These are phyloP conservation scores for Colletotrichum sp. DNA, from an alignment of 2,329 filamentous ascomycete species.

Conservation along the genomic window DNA sequence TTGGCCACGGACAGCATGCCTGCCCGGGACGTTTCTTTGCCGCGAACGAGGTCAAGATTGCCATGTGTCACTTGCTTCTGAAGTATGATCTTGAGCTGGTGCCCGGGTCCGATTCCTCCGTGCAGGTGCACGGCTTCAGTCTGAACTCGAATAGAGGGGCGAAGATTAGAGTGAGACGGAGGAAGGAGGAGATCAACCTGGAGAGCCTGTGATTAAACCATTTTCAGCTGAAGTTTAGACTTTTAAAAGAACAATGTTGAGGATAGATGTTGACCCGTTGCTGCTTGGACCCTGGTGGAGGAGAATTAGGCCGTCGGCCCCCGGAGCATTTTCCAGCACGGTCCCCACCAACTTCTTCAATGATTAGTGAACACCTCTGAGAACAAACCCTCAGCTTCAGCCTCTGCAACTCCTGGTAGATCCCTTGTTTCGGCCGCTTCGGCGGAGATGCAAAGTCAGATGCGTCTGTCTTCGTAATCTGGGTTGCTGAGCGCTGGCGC, in stretches of 20 bases:
- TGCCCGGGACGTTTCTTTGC: slow-evolving; percentile 39
- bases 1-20: slow-evolving; percentile 39
- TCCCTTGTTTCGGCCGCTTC: background rate
- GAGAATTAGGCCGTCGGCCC: background rate
- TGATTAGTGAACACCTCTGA: background rate
- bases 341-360: background rate
- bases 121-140: background rate
- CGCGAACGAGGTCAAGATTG: slow-evolving; percentile 48
- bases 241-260: background rate
- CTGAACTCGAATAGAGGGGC: background rate
- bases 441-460: background rate
- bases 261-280: background rate
- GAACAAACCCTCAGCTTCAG: background rate
- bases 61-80: slow-evolving; percentile 43
- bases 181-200: background rate
- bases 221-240: background rate
- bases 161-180: background rate
- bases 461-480: background rate
- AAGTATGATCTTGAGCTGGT: slow-evolving; percentile 36
- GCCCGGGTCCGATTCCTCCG: background rate
- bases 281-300: background rate
- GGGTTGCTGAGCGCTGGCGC: background rate
- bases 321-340: background rate
- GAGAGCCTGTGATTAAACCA: background rate
- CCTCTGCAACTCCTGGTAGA: background rate